Base-by-base conservation (phyloP, 768 basidiomycete genomes). In the Dentipellis sp. region DNA sequence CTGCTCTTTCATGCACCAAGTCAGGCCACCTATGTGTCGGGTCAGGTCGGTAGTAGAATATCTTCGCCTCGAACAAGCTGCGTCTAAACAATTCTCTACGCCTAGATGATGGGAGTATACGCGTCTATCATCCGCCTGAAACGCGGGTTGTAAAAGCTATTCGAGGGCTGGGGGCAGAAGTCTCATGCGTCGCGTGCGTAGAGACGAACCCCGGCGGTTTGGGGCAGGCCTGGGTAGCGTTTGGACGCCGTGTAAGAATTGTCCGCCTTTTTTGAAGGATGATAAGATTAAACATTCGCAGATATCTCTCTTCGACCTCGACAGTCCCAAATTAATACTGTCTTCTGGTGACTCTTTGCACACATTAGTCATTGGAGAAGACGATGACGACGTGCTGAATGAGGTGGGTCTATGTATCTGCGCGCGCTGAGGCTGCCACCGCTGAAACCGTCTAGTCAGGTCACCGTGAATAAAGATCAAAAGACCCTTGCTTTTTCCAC, bases 221-320 rank as follows among this genome's bases (percentile, higher is more conserved):
- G 12, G 68, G 75, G 47, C 73, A 77, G 53, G 71, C 83, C 4
- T 91, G 86, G 87, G 63, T 90, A 29, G 86, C 84, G 2, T 79
- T 77, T 64, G 86, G 86, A 21, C 68, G 69, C 60, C 72, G 75
- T 63, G 89, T 87, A 63, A 34, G 75, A 14, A 17, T 49, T 49
- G 19, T 8, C 23, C 47, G n/a, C 10, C 57, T 11, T 22, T n/a
- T n/a, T n/a, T n/a, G n/a, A n/a, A 36, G 12, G 19, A 36, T 34
- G 36, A 10, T 16, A 50, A 16, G 54, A 52, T 23, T 23, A 22
- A 16, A 21, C 10, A 16, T 21, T 29, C 29, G 29, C 59, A 73
- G 71, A 55, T 67, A 1, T 60, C 68, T 73, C 74, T 64, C 67
- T 67, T 82, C 73, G 59, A 76, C 64, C 51, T 84, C 63, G 73